phyloP scores from a whole-genome alignment of 2,329 filamentous ascomycete species.

The Xylariomycetidae sp. region DNA sequence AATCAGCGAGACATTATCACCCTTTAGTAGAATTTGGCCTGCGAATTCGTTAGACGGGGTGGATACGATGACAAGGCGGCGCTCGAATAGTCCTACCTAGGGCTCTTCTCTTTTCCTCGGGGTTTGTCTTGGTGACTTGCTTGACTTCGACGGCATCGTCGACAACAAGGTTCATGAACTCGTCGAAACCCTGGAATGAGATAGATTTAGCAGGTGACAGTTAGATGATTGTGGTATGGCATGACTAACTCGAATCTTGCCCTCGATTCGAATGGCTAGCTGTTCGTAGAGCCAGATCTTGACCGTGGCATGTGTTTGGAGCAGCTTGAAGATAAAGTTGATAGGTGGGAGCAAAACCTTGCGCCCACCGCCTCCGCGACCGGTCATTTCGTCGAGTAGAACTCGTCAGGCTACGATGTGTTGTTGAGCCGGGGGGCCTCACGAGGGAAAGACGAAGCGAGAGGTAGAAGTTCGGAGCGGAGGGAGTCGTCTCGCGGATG shows the following conservation, averaged over 20 bases:
- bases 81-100: constrained; percentile 53
- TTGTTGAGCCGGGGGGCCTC: no score
- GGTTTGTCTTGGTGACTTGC: constrained; percentile 72
- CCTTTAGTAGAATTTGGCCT: constrained; percentile 64
- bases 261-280: constrained; percentile 87
- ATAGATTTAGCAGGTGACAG: no score
- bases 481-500: no score
- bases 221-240: neutral
- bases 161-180: constrained; percentile 98
- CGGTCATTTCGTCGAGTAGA: constrained; percentile 43
- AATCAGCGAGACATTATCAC: constrained; percentile 62
- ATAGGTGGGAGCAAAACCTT: constrained; percentile 58
- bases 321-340: constrained; percentile 91
- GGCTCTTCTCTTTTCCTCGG: constrained; percentile 69
- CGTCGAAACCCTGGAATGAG: constrained; percentile 91
- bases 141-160: constrained; percentile 94
- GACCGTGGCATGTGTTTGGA: constrained; percentile 75
- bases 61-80: neutral
- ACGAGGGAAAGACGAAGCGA: no score
- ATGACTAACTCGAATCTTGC: constrained; percentile 76
- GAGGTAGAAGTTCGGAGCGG: no score
- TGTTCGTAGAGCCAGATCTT: constrained; percentile 98
- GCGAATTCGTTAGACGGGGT: constrained; percentile 17
- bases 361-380: constrained; percentile 56
- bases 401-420: no score